A percentile compares a stretch with the other conserved stretches of the same genome.
Conservation (phyloP, 1,284 basidiomycete genomes). For the Leccinum angustisporum region DNA sequence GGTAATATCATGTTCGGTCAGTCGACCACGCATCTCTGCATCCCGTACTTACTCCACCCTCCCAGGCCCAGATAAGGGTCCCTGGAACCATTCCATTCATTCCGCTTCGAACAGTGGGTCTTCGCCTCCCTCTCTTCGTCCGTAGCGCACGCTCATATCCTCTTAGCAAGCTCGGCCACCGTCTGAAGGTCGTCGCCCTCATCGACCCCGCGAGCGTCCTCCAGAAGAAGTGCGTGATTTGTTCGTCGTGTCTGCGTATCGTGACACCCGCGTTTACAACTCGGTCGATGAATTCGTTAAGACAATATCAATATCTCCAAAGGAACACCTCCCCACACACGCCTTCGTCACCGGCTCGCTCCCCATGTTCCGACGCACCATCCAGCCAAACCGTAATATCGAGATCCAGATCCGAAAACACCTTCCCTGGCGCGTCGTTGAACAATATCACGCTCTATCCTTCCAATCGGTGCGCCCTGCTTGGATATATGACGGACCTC, state of each 20-base stretch:
- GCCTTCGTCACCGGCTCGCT: slow-evolving; percentile 92
- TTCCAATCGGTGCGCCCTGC: no score
- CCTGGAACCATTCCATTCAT: slow-evolving; percentile 84
- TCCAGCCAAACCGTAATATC: slow-evolving; percentile 62
- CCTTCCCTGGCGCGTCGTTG: slow-evolving; percentile 66
- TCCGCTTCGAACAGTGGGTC: slow-evolving; percentile 87
- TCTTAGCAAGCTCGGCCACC: slow-evolving; percentile 87
- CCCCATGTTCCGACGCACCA: slow-evolving; percentile 88
- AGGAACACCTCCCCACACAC: slow-evolving; percentile 45
- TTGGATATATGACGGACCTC: no score
- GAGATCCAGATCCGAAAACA: slow-evolving; percentile 87
- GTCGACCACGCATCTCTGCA: slow-evolving; percentile 18
- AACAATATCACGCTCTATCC: no score
- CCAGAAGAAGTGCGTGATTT: slow-evolving; percentile 85
- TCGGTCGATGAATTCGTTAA: slow-evolving; percentile 86
- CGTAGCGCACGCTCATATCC: slow-evolving; percentile 11
- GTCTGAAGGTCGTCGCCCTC: slow-evolving; percentile 93
- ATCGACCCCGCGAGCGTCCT: slow-evolving; percentile 90
- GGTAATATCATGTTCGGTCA: slow-evolving; percentile 94
- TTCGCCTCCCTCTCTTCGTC: slow-evolving; percentile 21
- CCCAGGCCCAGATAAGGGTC: slow-evolving; percentile 79
- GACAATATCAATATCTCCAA: slow-evolving; percentile 51
- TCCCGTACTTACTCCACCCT: slow-evolving; percentile 11
- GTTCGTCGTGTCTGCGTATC: slow-evolving; percentile 95
- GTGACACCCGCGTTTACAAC: slow-evolving; percentile 86